Percentiles rank a stretch among this genome's conserved stretches.
Conservation (phyloP, 148 eudicot genomes). For the Talinum fruticosum region DNA sequence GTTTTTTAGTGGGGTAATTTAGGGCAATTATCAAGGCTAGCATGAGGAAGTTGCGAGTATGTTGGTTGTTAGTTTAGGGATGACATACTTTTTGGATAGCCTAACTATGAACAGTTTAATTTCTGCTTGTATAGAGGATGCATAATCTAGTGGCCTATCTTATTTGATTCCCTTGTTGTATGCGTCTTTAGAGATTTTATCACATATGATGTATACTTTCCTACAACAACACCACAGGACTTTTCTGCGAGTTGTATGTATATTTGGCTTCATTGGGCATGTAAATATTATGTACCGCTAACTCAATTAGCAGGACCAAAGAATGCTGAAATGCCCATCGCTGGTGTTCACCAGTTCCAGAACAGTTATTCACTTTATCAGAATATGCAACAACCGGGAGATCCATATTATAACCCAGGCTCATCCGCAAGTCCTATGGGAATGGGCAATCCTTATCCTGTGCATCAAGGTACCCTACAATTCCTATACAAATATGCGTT, state of each 20-base stretch:
- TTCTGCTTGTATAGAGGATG: neutral
- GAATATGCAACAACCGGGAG: conserved; percentile 35
- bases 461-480: conserved; percentile 28
- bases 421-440: conserved; percentile 34
- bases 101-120: neutral
- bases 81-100: neutral
- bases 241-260: neutral
- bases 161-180: neutral
- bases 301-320: conserved; percentile 34
- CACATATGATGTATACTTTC: neutral
- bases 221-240: no score
- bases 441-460: conserved; percentile 30
- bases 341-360: conserved; percentile 33
- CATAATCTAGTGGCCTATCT: neutral
- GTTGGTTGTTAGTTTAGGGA: neutral
- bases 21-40: neutral
- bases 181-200: neutral
- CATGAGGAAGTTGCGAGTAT: neutral
- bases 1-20: neutral
- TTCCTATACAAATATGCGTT: neutral
- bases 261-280: neutral
- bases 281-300: neutral
- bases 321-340: conserved; percentile 30
- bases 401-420: conserved; percentile 26
- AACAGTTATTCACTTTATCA: conserved; percentile 32